Base-by-base conservation (phyloP, 257 asterid species). In the Solanum virginianum region DNA sequence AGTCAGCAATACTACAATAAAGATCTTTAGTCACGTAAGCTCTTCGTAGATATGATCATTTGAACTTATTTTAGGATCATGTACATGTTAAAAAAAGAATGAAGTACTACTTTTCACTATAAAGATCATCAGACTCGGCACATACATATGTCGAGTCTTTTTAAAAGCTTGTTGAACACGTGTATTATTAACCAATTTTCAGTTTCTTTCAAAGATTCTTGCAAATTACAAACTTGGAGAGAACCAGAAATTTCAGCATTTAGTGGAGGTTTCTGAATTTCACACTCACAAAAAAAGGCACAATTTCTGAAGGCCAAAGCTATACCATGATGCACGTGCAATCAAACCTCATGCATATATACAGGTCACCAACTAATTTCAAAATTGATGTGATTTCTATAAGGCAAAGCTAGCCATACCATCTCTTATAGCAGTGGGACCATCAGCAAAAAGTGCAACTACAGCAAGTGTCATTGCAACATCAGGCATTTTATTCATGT, bases 401-500 rank as follows among this genome's bases (percentile, higher is more conserved):
- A 71, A 68, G 16, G 5, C 26, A 51, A 51, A 41, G 56, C 56
- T 12, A 45, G 56, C 57, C 87, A 71, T 92, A 96, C 98, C 99
- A 54, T 96, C 99, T 94, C 99, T 92, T 59, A 96, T 93, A 71
- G 98, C 90, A 77, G 99, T 94, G 85, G 99, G 92, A 12, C 98
- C 99, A 77, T 96, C 97, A 68, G 98, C 98, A 60, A 87, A 94
- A 86, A 96, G 98, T 45, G 99, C 99, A 55, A 95, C 97, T 0
- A 95, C 98, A 84, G 98, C 98, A 85, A 96, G 98, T 72, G 99
- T 96, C 99, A 96, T 94, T 87, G 99, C 99, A 43, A 96, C 98
- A 89, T 96, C 99, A 2, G 98, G 98, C 98, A 95, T 96, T 90
- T 95, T 96, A 92, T 96, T 96, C 99, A 95, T 94, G 94, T 96